These are phyloP conservation scores for Globisporangium barbulae DNA, from an alignment of 352 stramenopile genomes.

Conservation along the genomic window DNA sequence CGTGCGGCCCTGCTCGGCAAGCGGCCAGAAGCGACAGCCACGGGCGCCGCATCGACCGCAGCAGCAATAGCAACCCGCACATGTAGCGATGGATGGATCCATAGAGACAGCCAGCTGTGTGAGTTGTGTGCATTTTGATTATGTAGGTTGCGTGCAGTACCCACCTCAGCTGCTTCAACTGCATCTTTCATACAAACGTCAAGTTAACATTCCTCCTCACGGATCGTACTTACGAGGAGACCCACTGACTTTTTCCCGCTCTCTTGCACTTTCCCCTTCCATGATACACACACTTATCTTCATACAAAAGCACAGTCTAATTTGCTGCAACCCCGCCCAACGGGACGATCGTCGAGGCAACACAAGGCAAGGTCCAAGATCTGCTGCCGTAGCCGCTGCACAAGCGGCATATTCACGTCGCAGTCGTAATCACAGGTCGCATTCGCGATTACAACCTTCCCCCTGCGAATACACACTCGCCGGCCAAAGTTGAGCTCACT, in stretches of 20 bases:
- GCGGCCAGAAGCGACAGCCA: too few relatives aligned
- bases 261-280: neutral
- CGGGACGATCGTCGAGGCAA: neutral
- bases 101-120: too few relatives aligned
- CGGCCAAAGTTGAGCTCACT: neutral
- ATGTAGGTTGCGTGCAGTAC: neutral
- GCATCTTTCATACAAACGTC: neutral
- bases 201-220: neutral
- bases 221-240: neutral
- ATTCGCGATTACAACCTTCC: neutral
- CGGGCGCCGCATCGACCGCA: too few relatives aligned
- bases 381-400: neutral
- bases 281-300: neutral
- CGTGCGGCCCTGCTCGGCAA: too few relatives aligned
- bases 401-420: neutral
- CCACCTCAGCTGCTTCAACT: neutral
- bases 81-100: too few relatives aligned
- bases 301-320: conserved; percentile 3
- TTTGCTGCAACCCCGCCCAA: neutral
- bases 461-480: too few relatives aligned
- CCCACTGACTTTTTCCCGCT: neutral
- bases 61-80: too few relatives aligned
- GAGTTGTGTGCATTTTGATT: neutral
- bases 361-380: neutral
- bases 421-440: conserved; percentile 5